Base-by-base conservation (phyloP, 768 basidiomycete species). In the Tylopilus subfusipes region DNA sequence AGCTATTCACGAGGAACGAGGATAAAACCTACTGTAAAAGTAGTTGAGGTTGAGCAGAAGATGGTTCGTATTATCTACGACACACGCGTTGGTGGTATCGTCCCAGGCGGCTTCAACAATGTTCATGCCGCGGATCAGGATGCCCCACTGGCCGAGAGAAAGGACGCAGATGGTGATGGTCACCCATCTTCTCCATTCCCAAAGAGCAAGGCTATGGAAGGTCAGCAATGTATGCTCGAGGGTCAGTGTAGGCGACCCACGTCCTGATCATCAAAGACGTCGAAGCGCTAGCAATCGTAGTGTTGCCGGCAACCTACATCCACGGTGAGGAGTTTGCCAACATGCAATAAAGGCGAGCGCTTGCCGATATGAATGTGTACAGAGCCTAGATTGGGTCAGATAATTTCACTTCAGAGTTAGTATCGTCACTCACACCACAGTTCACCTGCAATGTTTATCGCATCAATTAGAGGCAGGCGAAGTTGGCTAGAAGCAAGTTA, bases 181-280 rank as follows among this genome's bases (percentile, higher is more conserved):
- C 39, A 88, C 72, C n/a, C 67, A 68, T 25, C 67, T 70, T 51
- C 79, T 75, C 43, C 84, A 79, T 51, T 87, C 80, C 87, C 86
- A 90, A 24, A 90, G 75, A 11, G 86, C 86, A 44, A 88, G 77
- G 5, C 84, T 88, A 52, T 24, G 50, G 65, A 58, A 40, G n/a
- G 43, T 61, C 58, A 63, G 66, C 63, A 48, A 56, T 44, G 25
- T 63, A 19, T 50, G 51, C 45, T 64, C 19, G 62, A 62, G 33
- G 62, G 24, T 49, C 42, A 7, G 25, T 33, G 18, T 14, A 29
- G 25, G 40, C 22, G 27, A 51, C 56, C 38, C 63, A 86, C 85
- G 85, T 86, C 67, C 86, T 76, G 47, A 87, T 75, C 83, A 86
- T 84, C 38, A 88, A 74, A 27, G 83, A 85, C 1, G 84, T 86